Conservation (phyloP, 1,284 basidiomycete species). For the Exobasidium rhododendri region DNA sequence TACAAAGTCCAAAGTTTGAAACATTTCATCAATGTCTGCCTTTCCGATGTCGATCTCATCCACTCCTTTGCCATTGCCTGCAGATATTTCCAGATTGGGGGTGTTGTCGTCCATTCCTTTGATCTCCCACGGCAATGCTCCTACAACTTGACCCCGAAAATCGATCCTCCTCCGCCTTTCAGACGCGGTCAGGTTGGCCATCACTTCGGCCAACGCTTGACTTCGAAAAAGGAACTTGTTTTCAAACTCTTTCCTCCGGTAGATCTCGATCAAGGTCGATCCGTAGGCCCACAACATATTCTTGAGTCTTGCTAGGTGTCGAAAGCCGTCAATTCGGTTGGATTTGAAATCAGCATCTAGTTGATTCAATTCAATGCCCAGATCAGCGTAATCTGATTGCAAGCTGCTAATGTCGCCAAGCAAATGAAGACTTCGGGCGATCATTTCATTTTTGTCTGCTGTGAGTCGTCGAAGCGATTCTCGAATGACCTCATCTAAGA, state of each 20-base stretch:
- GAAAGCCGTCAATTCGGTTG: slow-evolving; percentile 66
- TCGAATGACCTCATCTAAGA: slow-evolving; percentile 39
- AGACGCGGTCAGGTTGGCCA: slow-evolving; percentile 38
- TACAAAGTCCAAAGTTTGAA: slow-evolving; percentile 28
- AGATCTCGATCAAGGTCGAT: slow-evolving; percentile 83
- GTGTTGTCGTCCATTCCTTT: slow-evolving; percentile 39
- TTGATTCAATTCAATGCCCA: slow-evolving; percentile 31
- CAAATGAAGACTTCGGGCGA: slow-evolving; percentile 39
- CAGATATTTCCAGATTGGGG: slow-evolving; percentile 46
- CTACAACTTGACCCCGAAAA: slow-evolving; percentile 30
- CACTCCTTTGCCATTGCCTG: slow-evolving; percentile 27
- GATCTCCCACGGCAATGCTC: slow-evolving; percentile 44
- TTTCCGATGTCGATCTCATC: slow-evolving; percentile 22
- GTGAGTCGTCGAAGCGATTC: slow-evolving; percentile 36
- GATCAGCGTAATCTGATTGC: slow-evolving; percentile 51
- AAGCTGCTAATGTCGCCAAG: slow-evolving; percentile 50
- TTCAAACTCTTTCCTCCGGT: slow-evolving; percentile 77
- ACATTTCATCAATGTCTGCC: slow-evolving; percentile 32
- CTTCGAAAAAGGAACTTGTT: slow-evolving; percentile 38
- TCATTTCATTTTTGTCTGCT: slow-evolving; percentile 50
- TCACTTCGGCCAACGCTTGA: slow-evolving; percentile 49
- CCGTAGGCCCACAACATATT: slow-evolving; percentile 89
- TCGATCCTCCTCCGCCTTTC: slow-evolving; percentile 40
- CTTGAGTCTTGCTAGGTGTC: slow-evolving; percentile 82
- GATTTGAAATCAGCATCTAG: slow-evolving; percentile 39